Evolutionary conservation across 78 protist genomes (phyloP).

Genomic region (Dictyostelium intermedium): DNA sequence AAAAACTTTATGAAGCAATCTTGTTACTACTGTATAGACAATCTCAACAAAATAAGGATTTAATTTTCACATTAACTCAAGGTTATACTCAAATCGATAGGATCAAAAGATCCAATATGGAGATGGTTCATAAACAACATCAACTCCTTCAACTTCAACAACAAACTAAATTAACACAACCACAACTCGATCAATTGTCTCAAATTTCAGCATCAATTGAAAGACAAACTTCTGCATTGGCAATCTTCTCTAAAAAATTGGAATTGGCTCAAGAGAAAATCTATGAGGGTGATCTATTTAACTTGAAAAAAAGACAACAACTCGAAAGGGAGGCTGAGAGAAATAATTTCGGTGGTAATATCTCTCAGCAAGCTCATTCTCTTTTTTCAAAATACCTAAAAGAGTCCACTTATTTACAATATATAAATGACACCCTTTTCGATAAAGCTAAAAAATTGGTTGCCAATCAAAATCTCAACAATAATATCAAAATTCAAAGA

Average conservation of each 20-base stretch:
- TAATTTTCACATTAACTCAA: neutral
- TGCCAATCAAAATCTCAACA: neutral
- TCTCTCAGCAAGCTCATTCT: neutral
- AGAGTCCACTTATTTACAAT: neutral
- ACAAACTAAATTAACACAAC: neutral
- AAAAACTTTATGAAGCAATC: neutral
- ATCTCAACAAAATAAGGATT: neutral
- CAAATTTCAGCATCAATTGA: neutral
- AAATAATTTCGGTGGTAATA: neutral
- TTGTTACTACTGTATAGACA: neutral
- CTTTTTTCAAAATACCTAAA: neutral
- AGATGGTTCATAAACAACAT: neutral
- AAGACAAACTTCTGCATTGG: neutral
- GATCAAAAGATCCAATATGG: neutral
- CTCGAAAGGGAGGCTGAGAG: neutral
- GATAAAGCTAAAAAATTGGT: neutral
- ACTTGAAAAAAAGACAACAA: neutral
- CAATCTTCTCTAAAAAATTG: neutral
- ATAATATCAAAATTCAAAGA: neutral
- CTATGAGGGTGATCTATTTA: neutral
- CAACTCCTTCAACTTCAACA: neutral
- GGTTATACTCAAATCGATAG: neutral
- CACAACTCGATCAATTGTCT: neutral
- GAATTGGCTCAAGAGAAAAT: neutral
- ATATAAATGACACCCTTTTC: neutral